These are phyloP conservation scores for Talaromyces proteolyticus DNA, from an alignment of 495 filamentous ascomycete genomes.

Conservation along the genomic window DNA sequence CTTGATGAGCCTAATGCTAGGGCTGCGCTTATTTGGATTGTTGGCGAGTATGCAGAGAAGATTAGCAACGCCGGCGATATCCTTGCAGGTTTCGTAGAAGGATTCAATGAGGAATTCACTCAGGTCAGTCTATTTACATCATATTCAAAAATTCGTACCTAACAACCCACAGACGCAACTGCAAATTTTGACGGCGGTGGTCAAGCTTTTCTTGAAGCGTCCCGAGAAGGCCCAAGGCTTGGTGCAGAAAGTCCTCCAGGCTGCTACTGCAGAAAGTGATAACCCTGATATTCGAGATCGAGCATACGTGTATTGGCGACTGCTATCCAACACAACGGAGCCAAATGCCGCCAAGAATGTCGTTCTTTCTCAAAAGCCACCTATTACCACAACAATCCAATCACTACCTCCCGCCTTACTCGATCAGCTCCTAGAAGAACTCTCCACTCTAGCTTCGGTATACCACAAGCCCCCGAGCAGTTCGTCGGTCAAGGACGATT, in stretches of 20 bases:
- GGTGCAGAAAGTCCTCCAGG: slow-evolving; percentile 88
- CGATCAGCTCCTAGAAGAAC: slow-evolving; percentile 78
- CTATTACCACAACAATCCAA: slow-evolving; percentile 88
- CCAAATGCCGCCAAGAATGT: slow-evolving; percentile 82
- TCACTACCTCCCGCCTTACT: slow-evolving; percentile 78
- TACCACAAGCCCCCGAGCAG: slow-evolving; percentile 98
- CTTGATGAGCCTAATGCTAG: slow-evolving; percentile 90
- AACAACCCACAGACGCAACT: slow-evolving; percentile 64
- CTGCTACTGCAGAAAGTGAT: slow-evolving; percentile 88
- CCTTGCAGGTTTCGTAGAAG: slow-evolving; percentile 77
- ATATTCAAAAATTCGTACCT: background rate
- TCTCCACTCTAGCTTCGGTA: slow-evolving; percentile 97
- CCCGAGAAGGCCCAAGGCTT: slow-evolving; percentile 88
- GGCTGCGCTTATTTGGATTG: slow-evolving; percentile 95
- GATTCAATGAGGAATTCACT: slow-evolving; percentile 88
- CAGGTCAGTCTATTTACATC: slow-evolving; percentile 46
- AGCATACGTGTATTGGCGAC: slow-evolving; percentile 97
- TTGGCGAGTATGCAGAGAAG: slow-evolving; percentile 97
- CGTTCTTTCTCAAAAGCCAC: slow-evolving; percentile 87
- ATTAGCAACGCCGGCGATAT: slow-evolving; percentile 96
- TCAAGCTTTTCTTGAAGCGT: slow-evolving; percentile 96
- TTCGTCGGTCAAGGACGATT: slow-evolving; percentile 94
- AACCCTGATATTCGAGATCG: slow-evolving; percentile 96
- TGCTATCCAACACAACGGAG: slow-evolving; percentile 80
- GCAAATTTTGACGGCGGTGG: slow-evolving; percentile 92